Evolutionary conservation across 371 early-diverging fungal species (phyloP), one percentile per base, ranked within the genome.

Genomic region (Mortierella sp.): DNA sequence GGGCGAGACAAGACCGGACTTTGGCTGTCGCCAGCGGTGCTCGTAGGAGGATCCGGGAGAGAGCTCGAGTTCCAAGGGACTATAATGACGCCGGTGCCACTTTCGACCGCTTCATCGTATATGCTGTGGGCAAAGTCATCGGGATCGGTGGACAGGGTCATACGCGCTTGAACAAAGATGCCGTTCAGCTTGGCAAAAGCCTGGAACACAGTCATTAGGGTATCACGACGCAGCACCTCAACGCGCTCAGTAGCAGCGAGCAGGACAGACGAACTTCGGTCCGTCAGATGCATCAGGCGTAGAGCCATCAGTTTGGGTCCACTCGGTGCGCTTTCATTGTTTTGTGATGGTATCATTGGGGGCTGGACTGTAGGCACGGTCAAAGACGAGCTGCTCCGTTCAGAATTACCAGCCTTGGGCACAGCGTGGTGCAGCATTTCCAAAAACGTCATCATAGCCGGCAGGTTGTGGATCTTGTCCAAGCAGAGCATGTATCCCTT

Each of bases 201-300:
- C 11, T 91, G 83, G 69, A 95, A 85, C 32, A 93, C 92, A 21
- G 84, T 86, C 67, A 95, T 79, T 9, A 93, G 82, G 5, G 94
- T 88, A 54, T 95, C 95, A 6, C 83, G 76, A 2, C 83, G 79
- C 23, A 89, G 64, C 7, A 90, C 90, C 44, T 86, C 81, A 11
- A 80, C 81, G 1, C 83, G 63, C 41, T 94, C 92, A 6, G 76
- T 76, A 39, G 87, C 81, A 11, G 88, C 87, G 69, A 89, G 87
- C 90, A 95, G 88, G 17, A 94, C 83, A 15, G 89, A 90, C 0
- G 93, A 92, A 12, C 89, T 82, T 61, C 95, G 92, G n/a, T 92
- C 88, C 1, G 92, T 89, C 39, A 91, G 78, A 55, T 92, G 89
- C 21, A 93, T 61, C 27, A 95, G 69, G 8, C 95, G 89, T 31